Percentiles rank a stretch among this genome's conserved stretches.
Conservation (phyloP, 352 stramenopile species). For the Phytopythium oedochilum region DNA sequence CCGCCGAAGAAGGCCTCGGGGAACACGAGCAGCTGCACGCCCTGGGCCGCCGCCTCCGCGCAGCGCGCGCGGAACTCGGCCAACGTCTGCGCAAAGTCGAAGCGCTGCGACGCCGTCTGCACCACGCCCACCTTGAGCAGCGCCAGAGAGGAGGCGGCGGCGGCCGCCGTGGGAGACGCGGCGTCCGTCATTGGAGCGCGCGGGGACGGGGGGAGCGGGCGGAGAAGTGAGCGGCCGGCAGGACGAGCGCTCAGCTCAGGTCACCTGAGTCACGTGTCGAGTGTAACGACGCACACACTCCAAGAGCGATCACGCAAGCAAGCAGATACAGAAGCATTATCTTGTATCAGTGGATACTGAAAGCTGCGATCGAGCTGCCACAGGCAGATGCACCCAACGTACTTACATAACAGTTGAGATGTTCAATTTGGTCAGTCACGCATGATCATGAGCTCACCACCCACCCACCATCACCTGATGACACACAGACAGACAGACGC, state of each 20-base stretch:
- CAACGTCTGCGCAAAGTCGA: constrained; percentile 18
- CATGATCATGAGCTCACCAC: too few species aligned
- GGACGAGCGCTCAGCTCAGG: neutral
- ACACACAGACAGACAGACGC: too few species aligned
- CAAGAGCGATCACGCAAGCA: neutral
- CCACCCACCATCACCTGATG: too few species aligned
- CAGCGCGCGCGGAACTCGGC: constrained; percentile 12
- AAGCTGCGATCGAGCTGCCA: too few species aligned
- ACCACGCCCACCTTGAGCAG: constrained; percentile 13
- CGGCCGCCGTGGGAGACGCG: neutral
- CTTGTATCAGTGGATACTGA: neutral
- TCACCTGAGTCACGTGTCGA: too few species aligned
- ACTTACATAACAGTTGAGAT: too few species aligned
- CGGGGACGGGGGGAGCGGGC: too few species aligned
- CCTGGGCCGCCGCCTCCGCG: constrained; percentile 4
- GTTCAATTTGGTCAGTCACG: too few species aligned
- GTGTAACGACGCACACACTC: too few species aligned
- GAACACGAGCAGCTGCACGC: constrained; percentile 19
- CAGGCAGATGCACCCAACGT: too few species aligned
- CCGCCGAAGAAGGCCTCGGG: constrained; percentile 22
- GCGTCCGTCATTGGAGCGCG: too few species aligned
- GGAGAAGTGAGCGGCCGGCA: neutral
- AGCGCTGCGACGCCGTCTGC: constrained; percentile 16
- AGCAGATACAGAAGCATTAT: neutral
- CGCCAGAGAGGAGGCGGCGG: neutral